Conservation (phyloP, 306 rosid species). For the Carpinus fangiana region DNA sequence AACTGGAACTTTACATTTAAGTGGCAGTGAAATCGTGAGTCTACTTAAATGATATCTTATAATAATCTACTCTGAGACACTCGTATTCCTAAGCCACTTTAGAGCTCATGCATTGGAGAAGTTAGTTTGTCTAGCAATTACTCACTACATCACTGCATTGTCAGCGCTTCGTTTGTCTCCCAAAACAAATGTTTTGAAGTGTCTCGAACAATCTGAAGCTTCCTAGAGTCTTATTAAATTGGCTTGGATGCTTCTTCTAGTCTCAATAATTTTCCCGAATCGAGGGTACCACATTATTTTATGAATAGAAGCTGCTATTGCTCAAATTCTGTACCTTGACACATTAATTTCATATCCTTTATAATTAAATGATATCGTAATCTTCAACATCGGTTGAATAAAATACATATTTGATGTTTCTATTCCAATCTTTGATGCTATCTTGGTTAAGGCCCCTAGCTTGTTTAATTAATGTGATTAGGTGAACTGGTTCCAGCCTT, state of each 20-base stretch:
- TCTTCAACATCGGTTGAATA: conserved; percentile 39
- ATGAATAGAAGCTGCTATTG: conserved; percentile 47
- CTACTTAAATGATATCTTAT: background rate
- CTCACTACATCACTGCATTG: conserved; percentile 50
- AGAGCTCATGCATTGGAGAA: conserved; percentile 46
- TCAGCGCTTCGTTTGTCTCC: conserved; percentile 45
- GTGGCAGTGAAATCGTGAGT: too few species aligned
- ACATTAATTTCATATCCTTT: conserved; percentile 41
- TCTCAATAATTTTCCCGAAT: conserved; percentile 24
- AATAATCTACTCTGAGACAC: too few species aligned
- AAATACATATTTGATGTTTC: conserved; percentile 61
- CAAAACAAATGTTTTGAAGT: conserved; percentile 24
- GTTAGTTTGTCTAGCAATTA: conserved; percentile 50
- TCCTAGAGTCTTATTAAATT: conserved; percentile 29
- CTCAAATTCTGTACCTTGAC: conserved; percentile 53
- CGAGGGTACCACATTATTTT: conserved; percentile 31
- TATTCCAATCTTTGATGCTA: conserved; percentile 53
- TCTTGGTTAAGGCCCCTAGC: conserved; percentile 23
- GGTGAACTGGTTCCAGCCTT: conserved; percentile 30
- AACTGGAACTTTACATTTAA: conserved; percentile 30
- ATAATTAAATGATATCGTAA: conserved; percentile 28
- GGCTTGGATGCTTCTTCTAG: conserved; percentile 43
- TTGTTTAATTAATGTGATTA: conserved; percentile 27
- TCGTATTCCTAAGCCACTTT: conserved; percentile 41
- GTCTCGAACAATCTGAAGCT: conserved; percentile 37